phyloP scores from a whole-genome alignment of 2,329 filamentous ascomycete species.

The Aspergillus sp. region DNA sequence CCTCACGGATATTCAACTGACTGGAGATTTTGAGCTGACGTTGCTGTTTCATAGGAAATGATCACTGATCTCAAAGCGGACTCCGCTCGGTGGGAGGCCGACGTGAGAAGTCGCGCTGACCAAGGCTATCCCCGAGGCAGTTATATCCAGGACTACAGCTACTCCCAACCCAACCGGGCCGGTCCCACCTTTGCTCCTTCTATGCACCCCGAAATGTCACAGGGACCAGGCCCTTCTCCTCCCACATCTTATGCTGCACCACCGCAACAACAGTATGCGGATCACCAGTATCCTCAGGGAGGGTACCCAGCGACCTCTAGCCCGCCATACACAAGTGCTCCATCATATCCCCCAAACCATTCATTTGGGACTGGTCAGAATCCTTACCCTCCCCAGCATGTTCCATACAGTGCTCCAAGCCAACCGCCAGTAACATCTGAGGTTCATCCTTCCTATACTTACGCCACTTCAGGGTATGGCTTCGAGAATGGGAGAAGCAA shows the following conservation, averaged over 20 bases:
- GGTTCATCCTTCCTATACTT: conserved; percentile 46
- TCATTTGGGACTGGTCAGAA: conserved; percentile 41
- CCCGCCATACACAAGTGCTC: conserved; percentile 38
- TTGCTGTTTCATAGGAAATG: conserved; percentile 51
- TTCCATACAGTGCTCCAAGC: conserved; percentile 38
- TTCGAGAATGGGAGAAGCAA: conserved; percentile 45
- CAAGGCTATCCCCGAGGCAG: conserved; percentile 48
- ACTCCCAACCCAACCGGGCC: conserved; percentile 45
- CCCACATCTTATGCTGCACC: conserved; percentile 41
- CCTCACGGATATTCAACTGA: conserved; percentile 16
- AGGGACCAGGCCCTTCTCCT: conserved; percentile 43
- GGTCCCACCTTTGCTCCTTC: conserved; percentile 43
- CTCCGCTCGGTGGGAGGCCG: conserved; percentile 56
- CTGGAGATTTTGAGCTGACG: conserved; percentile 28
- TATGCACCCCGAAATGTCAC: conserved; percentile 44
- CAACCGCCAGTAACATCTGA: conserved; percentile 46
- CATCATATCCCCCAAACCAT: conserved; percentile 39
- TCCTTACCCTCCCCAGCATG: conserved; percentile 41
- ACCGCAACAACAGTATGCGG: conserved; percentile 41
- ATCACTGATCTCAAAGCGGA: conserved; percentile 60
- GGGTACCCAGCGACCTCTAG: conserved; percentile 39
- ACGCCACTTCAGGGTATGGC: conserved; percentile 39
- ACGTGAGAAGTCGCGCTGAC: conserved; percentile 45
- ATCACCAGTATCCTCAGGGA: conserved; percentile 41
- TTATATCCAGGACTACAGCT: conserved; percentile 44